These are phyloP conservation scores for Lachnellula suecica DNA, from an alignment of 2,329 filamentous ascomycete genomes.

Conservation along the genomic window DNA sequence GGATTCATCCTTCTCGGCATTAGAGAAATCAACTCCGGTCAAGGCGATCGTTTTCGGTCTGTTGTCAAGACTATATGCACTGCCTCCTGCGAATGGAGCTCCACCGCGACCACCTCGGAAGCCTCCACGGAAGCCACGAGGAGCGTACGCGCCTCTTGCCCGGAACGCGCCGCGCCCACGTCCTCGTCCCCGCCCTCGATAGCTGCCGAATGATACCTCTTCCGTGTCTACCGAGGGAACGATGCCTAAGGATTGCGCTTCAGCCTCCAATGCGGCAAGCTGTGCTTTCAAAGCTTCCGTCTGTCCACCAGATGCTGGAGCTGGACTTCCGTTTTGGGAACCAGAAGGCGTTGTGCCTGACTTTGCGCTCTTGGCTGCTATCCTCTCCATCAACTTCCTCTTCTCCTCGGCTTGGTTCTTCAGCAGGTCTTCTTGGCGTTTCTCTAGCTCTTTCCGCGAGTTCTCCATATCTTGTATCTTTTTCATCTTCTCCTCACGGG, in stretches of 20 bases:
- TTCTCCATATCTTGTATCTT: slow-evolving; percentile 63
- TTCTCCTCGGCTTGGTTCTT: slow-evolving; percentile 66
- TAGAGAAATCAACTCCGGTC: slow-evolving; percentile 62
- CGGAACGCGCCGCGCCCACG: slow-evolving; percentile 38
- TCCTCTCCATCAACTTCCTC: slow-evolving; percentile 57
- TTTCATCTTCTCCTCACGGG: slow-evolving; percentile 62
- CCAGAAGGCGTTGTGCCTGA: slow-evolving; percentile 14
- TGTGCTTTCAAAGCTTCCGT: slow-evolving; percentile 69
- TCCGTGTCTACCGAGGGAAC: slow-evolving; percentile 51
- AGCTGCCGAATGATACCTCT: slow-evolving; percentile 37
- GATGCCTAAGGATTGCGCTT: slow-evolving; percentile 68
- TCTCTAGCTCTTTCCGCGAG: slow-evolving; percentile 63
- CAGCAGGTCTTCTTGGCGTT: slow-evolving; percentile 60
- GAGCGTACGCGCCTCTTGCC: slow-evolving; percentile 36
- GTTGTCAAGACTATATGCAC: slow-evolving; percentile 70
- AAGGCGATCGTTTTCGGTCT: slow-evolving; percentile 68
- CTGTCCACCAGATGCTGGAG: slow-evolving; percentile 35
- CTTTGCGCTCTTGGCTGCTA: slow-evolving; percentile 52
- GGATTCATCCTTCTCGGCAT: slow-evolving; percentile 62
- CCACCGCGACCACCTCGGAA: slow-evolving; percentile 49
- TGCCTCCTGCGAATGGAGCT: slow-evolving; percentile 32
- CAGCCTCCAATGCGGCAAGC: slow-evolving; percentile 70
- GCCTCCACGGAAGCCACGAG: slow-evolving; percentile 41
- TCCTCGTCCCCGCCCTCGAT: slow-evolving; percentile 39
- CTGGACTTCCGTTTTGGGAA: slow-evolving; percentile 17